A percentile compares a stretch with the other conserved stretches of the same genome.
phyloP scores from a whole-genome alignment of 495 filamentous ascomycete species.

The Xylaria bambusicola region DNA sequence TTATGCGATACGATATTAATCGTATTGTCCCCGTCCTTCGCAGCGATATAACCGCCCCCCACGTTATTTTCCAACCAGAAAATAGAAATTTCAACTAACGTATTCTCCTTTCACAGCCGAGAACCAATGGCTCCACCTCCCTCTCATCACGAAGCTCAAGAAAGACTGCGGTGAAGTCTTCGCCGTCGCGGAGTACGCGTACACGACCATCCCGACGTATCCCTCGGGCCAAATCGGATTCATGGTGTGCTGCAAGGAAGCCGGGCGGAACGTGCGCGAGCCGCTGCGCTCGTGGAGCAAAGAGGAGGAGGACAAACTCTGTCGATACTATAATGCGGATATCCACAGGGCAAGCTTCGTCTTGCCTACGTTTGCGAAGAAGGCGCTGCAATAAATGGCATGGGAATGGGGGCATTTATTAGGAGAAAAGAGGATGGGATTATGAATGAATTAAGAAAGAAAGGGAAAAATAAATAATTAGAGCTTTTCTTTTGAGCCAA shows the following conservation, averaged over 20 bases:
- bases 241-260: conserved; percentile 99
- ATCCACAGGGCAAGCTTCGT: conserved; percentile 95
- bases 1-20: no score
- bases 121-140: conserved; percentile 98
- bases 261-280: conserved; percentile 74
- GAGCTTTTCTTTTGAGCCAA: no score
- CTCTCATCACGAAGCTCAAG: conserved; percentile 86
- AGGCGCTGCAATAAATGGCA: conserved; percentile 64
- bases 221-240: conserved; percentile 99
- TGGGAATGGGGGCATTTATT: not conserved
- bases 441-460: not conserved
- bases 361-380: conserved; percentile 86
- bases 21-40: no score
- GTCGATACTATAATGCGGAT: conserved; percentile 92
- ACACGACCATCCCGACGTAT: conserved; percentile 99
- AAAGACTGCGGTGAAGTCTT: conserved; percentile 97
- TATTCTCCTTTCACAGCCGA: conserved; percentile 62
- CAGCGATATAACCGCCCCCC: no score
- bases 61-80: no score
- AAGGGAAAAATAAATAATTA: no score
- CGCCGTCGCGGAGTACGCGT: conserved; percentile 95
- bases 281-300: conserved; percentile 75
- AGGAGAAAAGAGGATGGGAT: not conserved
- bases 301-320: conserved; percentile 90
- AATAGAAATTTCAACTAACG: no score